Conservation (phyloP, 768 basidiomycete genomes). For the Amanita exitialis region DNA sequence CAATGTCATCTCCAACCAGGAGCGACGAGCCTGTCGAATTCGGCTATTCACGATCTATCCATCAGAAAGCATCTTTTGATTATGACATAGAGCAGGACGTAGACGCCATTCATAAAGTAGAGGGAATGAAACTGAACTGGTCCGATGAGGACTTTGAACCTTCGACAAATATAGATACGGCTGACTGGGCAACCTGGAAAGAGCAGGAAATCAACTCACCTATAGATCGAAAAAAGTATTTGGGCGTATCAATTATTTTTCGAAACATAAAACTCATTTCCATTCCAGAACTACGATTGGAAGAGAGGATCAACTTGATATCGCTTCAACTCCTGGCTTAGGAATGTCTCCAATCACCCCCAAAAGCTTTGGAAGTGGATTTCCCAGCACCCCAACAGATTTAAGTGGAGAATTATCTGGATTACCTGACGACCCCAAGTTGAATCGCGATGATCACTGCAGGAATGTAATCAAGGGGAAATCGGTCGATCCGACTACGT, state of each 20-base stretch:
- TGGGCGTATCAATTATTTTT: not conserved
- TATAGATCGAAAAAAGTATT: not conserved
- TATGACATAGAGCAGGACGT: not conserved
- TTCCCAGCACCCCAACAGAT: slow-evolving; percentile 40
- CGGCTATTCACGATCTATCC: not conserved
- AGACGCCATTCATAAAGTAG: not conserved
- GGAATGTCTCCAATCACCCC: slow-evolving; percentile 41
- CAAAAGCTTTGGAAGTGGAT: slow-evolving; percentile 35
- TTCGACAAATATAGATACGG: not conserved
- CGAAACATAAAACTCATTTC: not conserved
- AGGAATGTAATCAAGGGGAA: slow-evolving; percentile 19
- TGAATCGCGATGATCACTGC: slow-evolving; percentile 14
- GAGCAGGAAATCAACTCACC: not conserved
- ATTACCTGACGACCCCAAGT: slow-evolving; percentile 16
- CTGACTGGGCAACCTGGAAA: slow-evolving; percentile 3
- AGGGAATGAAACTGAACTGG: slow-evolving; percentile 2
- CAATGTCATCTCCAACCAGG: slow-evolving; percentile 6
- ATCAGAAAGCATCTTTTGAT: slow-evolving; percentile 1
- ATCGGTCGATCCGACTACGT: slow-evolving; percentile 52
- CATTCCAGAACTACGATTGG: slow-evolving; percentile 15
- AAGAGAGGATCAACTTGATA: not conserved
- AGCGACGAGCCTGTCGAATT: not conserved
- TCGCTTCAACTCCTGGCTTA: slow-evolving; percentile 28
- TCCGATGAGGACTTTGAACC: slow-evolving; percentile 3
- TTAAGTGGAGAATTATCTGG: slow-evolving; percentile 20